Conservation (phyloP, 2,329 filamentous ascomycete genomes). For the Pyrenophora tritici-repentis region DNA sequence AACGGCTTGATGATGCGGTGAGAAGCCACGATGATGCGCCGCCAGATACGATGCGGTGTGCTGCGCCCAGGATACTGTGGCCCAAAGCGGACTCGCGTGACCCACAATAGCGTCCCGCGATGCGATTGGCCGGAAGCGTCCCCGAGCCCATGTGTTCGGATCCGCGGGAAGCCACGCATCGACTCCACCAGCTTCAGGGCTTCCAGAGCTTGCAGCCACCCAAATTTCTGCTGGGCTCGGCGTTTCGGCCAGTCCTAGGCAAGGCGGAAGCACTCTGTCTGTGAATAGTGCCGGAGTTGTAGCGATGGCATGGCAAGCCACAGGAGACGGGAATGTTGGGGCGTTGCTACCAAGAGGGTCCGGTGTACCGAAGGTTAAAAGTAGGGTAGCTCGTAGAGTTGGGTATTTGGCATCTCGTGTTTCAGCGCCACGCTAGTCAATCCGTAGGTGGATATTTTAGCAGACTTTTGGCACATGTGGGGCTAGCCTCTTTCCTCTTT, state of each 20-base stretch:
- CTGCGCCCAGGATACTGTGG: slow-evolving; percentile 7
- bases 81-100: slow-evolving; percentile 1
- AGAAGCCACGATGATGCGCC: slow-evolving; percentile 6
- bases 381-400: background rate
- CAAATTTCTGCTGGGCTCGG: slow-evolving; percentile 16
- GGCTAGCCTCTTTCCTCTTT: slow-evolving; percentile 7
- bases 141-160: slow-evolving; percentile 16
- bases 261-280: background rate
- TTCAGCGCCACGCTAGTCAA: slow-evolving; percentile 5
- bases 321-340: background rate
- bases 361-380: background rate
- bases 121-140: slow-evolving; percentile 12
- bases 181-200: slow-evolving; percentile 4
- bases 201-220: slow-evolving; percentile 7
- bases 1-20: slow-evolving; percentile 12
- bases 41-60: slow-evolving; percentile 12
- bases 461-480: slow-evolving; percentile 8
- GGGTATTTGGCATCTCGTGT: slow-evolving; percentile 14
- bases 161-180: slow-evolving; percentile 16
- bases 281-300: slow-evolving; percentile 7
- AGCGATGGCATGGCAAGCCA: slow-evolving; percentile 4
- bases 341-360: slow-evolving; percentile 4
- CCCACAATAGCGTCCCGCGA: background rate
- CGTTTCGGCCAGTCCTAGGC: slow-evolving; percentile 3
- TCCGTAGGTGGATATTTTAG: slow-evolving; percentile 5